phyloP scores from a whole-genome alignment of 176 grass and related monocot species.

The Melocanna baccifera region DNA sequence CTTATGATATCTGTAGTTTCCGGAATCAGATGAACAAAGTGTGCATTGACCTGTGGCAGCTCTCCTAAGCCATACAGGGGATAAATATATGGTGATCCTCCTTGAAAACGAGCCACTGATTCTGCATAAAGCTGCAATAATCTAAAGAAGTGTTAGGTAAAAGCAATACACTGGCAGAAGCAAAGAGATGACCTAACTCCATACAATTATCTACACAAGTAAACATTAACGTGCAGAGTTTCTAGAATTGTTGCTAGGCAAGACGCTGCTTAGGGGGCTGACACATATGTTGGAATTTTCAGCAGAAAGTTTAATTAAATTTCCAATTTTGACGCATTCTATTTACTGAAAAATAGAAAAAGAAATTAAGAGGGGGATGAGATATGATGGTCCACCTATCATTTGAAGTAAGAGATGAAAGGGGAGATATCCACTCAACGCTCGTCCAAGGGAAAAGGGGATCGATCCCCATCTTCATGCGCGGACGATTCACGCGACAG shows the following conservation, averaged over 20 bases:
- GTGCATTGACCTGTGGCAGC: slow-evolving; percentile 72
- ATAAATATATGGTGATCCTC: slow-evolving; percentile 95
- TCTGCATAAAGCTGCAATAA: slow-evolving; percentile 80
- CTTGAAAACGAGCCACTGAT: slow-evolving; percentile 91
- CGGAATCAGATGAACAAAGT: background rate
- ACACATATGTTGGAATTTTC: background rate
- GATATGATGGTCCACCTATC: background rate
- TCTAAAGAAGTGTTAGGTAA: slow-evolving; percentile 12
- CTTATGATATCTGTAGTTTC: background rate
- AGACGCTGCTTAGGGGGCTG: background rate
- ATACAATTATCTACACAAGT: background rate
- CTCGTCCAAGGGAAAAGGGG: no score
- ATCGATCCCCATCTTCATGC: no score
- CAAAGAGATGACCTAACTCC: background rate
- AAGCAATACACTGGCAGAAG: background rate
- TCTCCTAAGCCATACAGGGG: slow-evolving; percentile 91
- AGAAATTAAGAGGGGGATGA: background rate
- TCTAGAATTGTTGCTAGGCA: background rate
- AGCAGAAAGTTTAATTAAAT: background rate
- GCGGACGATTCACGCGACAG: no score
- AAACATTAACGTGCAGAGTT: background rate
- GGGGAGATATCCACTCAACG: no score
- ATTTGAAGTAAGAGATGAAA: no score
- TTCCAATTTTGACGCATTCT: background rate
- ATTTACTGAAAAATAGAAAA: background rate